Base-by-base conservation (phyloP, 306 rosid genomes). In the Pterocarpus santalinus region DNA sequence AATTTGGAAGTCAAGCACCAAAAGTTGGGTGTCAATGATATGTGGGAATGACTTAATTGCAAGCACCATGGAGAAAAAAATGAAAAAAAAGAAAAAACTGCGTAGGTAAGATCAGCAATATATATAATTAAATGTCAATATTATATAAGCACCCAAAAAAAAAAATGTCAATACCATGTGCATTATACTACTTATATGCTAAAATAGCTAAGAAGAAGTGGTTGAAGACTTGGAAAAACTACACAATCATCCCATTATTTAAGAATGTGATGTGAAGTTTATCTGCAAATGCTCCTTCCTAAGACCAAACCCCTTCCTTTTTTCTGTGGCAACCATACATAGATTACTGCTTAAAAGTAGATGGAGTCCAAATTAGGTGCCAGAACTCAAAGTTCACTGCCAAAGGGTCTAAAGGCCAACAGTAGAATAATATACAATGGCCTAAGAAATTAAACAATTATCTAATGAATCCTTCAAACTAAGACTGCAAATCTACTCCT, bases 181-280 rank as follows among this genome's bases (percentile, higher is more conserved):
- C 72, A 41, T 77, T 35, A 72, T 30, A 66, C 12, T 77, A 47
- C 10, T 53, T 8, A 79, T 79, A 55, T 17, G 36, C 32, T 62
- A 32, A 17, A 56, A 55, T 51, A 55, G 33, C 68, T 1, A 65
- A 77, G 16, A 71, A 39, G 2, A 12, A 65, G 57, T 56, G 64
- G 81, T 75, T 74, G 65, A 12, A 65, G n/a, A 53, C 16, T 46
- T 4, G 44, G 72, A 14, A 72, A 81, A 77, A 32, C 13, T 49
- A 52, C 53, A 66, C 5, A 63, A 78, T 39, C 22, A 16, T 64
- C 58, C 53, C 64, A 73, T 47, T 64, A 76, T 64, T 72, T 66
- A 61, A 46, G 68, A 73, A 77, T 67, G 85, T 86, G 85, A 66
- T 58, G 47, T 76, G 81, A 80, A 80, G 85, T 83, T 66, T 80